These are phyloP conservation scores for Botrytis cinerea DNA, from an alignment of 2,329 filamentous ascomycete genomes.

Conservation along the genomic window DNA sequence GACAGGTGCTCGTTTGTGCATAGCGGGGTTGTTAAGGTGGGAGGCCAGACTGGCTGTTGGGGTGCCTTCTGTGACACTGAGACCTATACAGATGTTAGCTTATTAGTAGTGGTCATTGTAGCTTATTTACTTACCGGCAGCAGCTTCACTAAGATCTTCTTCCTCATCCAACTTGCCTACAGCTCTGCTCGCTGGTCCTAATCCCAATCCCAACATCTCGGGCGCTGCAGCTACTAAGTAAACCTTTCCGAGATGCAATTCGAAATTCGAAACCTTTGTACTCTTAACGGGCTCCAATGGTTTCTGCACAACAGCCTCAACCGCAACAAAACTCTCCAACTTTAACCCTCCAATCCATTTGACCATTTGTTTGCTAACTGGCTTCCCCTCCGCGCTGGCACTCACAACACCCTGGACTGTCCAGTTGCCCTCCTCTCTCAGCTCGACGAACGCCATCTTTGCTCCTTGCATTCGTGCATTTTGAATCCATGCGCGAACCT, in stretches of 20 bases:
- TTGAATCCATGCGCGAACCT: conserved; percentile 78
- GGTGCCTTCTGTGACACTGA: conserved; percentile 51
- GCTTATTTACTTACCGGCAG: conserved; percentile 42
- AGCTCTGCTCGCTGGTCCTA: conserved; percentile 56
- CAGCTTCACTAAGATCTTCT: conserved; percentile 52
- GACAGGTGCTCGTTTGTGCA: conserved; percentile 88
- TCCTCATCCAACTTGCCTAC: conserved; percentile 63
- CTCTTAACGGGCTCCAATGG: conserved; percentile 87
- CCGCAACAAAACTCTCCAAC: conserved; percentile 77
- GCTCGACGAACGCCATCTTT: conserved; percentile 87
- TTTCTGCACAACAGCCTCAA: conserved; percentile 80
- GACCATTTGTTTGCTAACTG: conserved; percentile 83
- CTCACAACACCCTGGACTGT: conserved; percentile 80
- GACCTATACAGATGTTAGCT: conserved; percentile 37
- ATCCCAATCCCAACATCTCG: conserved; percentile 57
- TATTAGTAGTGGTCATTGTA: not conserved
- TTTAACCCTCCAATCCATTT: conserved; percentile 80
- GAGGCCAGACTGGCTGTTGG: conserved; percentile 61
- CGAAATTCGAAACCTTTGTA: conserved; percentile 74
- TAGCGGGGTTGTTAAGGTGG: conserved; percentile 84
- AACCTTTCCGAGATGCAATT: conserved; percentile 86
- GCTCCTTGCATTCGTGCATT: conserved; percentile 86
- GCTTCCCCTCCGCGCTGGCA: conserved; percentile 62
- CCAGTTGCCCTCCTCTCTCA: conserved; percentile 73
- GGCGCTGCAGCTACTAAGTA: conserved; percentile 72